Percentiles rank a stretch among this genome's conserved stretches.
phyloP scores from a whole-genome alignment of 805 yeast species.

The Millerozyma miso region DNA sequence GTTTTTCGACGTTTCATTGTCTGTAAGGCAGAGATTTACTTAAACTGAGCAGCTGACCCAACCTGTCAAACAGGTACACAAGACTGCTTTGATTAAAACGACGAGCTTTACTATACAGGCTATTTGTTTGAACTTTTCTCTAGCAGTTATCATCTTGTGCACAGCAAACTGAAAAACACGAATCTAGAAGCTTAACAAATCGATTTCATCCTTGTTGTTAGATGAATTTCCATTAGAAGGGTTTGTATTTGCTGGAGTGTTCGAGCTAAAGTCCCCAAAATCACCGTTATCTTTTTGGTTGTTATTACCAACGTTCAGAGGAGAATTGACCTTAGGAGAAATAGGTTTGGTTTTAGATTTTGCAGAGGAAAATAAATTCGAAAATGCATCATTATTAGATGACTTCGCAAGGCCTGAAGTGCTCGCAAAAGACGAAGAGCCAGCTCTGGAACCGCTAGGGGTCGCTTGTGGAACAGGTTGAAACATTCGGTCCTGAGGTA shows the following conservation, averaged over 20 bases:
- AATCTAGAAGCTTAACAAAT: slow-evolving; percentile 43
- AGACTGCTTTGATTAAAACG: not conserved
- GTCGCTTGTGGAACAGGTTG: slow-evolving; percentile 2
- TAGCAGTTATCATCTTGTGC: not conserved
- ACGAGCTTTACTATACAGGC: not conserved
- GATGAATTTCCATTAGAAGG: slow-evolving; percentile 11
- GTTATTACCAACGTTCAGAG: not conserved
- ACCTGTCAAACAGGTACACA: no score
- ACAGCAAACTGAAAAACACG: not conserved
- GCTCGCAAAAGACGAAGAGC: not conserved
- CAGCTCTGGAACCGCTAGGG: slow-evolving; percentile 3
- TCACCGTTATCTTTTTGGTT: slow-evolving; percentile 19
- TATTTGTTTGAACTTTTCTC: not conserved
- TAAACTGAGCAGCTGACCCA: no score
- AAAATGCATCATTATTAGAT: slow-evolving; percentile 59
- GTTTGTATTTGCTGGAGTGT: slow-evolving; percentile 10
- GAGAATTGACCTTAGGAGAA: slow-evolving; percentile 3
- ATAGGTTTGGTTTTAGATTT: slow-evolving; percentile 38
- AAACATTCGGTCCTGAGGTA: slow-evolving; percentile 6
- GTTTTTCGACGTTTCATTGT: no score
- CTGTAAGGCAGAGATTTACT: no score
- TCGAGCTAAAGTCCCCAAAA: slow-evolving; percentile 31
- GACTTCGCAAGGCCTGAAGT: slow-evolving; percentile 35
- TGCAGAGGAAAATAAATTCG: slow-evolving; percentile 65
- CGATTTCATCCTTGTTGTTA: slow-evolving; percentile 36